phyloP scores from a whole-genome alignment of 345 rosid genomes.

The Geranium brycei region DNA sequence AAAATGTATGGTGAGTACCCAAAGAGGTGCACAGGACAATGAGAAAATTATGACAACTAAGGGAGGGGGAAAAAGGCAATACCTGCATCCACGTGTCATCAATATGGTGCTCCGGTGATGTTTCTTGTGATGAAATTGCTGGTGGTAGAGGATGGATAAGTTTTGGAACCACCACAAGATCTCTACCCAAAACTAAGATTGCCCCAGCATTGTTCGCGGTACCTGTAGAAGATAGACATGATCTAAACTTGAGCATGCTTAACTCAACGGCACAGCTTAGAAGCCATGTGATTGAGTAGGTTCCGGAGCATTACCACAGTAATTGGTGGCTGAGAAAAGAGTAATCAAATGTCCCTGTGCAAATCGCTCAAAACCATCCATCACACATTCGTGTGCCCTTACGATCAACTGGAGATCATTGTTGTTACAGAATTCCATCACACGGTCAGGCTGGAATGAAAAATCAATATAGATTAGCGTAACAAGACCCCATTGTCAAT shows the following conservation, averaged over 20 bases:
- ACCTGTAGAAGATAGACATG: slow-evolving; percentile 31
- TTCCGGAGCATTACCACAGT: slow-evolving; percentile 50
- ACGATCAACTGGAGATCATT: slow-evolving; percentile 96
- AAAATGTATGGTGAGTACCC: neutral
- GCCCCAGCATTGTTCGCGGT: slow-evolving; percentile 99
- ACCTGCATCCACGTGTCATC: slow-evolving; percentile 99
- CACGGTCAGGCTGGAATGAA: slow-evolving; percentile 83
- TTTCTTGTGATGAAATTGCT: slow-evolving; percentile 70
- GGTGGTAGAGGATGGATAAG: slow-evolving; percentile 97
- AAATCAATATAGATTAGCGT: slow-evolving; percentile 12
- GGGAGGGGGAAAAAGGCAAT: neutral
- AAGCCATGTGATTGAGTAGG: neutral
- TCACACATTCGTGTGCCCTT: slow-evolving; percentile 96
- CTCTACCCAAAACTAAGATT: slow-evolving; percentile 93
- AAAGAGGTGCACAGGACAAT: neutral
- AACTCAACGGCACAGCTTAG: neutral
- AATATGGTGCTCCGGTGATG: slow-evolving; percentile 66
- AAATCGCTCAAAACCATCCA: slow-evolving; percentile 98
- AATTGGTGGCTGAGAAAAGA: slow-evolving; percentile 92
- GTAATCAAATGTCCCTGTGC: slow-evolving; percentile 97
- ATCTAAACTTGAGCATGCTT: neutral
- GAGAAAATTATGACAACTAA: neutral
- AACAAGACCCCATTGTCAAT: neutral
- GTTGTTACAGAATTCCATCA: slow-evolving; percentile 96
- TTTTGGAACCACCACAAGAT: slow-evolving; percentile 93